Base-by-base conservation (phyloP, 805 yeast species). In the Starmera caribaea region DNA sequence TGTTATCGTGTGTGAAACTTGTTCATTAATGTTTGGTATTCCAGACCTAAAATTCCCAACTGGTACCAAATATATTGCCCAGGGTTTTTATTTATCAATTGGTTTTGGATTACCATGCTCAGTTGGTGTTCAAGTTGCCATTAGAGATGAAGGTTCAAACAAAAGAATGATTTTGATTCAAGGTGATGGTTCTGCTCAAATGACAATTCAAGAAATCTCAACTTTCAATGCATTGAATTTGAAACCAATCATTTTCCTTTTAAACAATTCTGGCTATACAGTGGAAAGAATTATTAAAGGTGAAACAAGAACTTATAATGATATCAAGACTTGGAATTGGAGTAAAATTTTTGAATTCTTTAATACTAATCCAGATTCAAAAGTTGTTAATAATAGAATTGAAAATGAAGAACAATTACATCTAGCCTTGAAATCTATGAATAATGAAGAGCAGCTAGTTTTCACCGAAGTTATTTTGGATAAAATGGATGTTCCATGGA, bases 141-240 rank as follows among this genome's bases (percentile, higher is more conserved):
- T 73, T 61, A 67, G 70, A 38, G 94, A 83, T 51, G 48, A 69
- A 36, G 54, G 50, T 34, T 63, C 66, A 6, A 38, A 51, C 3
- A 71, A 79, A 28, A 73, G 95, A 50, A 68, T 88, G 35, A 66
- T 86, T 16, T 65, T 88, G 17, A 62, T 86, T 14, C 88, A 84
- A 65, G 96, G 97, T 41, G 97, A 89, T 58, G 97, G 97, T 1
- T 80, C 95, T 3, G 90, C 96, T 2, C 95, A 86, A 65, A 84
- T 89, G 95, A 87, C 96, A 5, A 68, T 82, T 40, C 96, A 89
- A 67, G 97, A 89, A 55, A 59, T 80, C 37, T 74, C 86, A 1
- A 69, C 85, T 3, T 75, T 73, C 53, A 58, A 82, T 32, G 72
- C 85, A 45, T 65, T 72, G 45, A 65, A 68, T 15, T 66, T 81